phyloP scores from a whole-genome alignment of 352 stramenopile genomes.

The Chrysophaeum taylorii region DNA sequence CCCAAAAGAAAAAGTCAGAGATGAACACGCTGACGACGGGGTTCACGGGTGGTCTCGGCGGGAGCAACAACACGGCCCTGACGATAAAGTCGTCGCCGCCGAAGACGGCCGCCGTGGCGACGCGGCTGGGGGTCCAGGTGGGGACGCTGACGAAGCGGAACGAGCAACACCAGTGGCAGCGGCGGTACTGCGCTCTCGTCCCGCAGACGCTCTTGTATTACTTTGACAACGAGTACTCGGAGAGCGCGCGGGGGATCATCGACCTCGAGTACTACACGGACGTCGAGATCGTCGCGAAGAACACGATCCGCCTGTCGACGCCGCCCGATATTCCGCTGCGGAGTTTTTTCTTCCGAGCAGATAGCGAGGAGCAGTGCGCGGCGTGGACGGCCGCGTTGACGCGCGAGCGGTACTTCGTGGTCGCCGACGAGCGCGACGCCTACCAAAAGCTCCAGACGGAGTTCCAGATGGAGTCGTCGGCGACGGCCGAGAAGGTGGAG shows the following conservation, averaged over 20 bases:
- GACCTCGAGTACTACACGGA: conserved; percentile 62
- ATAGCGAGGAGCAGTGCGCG: conserved; percentile 39
- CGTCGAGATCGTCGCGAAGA: conserved; percentile 28
- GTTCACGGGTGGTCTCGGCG: too few relatives aligned
- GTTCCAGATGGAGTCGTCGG: not conserved
- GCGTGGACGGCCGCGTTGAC: conserved; percentile 52
- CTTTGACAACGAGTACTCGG: conserved; percentile 32
- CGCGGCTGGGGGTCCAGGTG: conserved; percentile 39
- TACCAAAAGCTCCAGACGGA: conserved; percentile 47
- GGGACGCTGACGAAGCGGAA: conserved; percentile 62
- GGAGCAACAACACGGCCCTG: conserved; percentile 53
- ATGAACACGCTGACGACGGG: too few relatives aligned
- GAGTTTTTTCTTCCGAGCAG: conserved; percentile 57
- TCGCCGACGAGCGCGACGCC: conserved; percentile 55
- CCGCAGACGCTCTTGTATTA: conserved; percentile 70
- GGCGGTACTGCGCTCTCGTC: conserved; percentile 58
- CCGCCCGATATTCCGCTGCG: conserved; percentile 27
- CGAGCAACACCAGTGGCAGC: conserved; percentile 59
- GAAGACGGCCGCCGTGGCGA: conserved; percentile 45
- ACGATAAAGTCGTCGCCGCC: conserved; percentile 54
- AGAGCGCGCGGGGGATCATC: conserved; percentile 45
- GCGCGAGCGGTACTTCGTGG: conserved; percentile 44
- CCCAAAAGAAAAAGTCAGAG: too few relatives aligned
- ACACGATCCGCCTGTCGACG: conserved; percentile 17
- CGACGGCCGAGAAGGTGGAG: too few relatives aligned